phyloP scores from a whole-genome alignment of 2,329 filamentous ascomycete genomes.

The Stemphylium lycopersici region DNA sequence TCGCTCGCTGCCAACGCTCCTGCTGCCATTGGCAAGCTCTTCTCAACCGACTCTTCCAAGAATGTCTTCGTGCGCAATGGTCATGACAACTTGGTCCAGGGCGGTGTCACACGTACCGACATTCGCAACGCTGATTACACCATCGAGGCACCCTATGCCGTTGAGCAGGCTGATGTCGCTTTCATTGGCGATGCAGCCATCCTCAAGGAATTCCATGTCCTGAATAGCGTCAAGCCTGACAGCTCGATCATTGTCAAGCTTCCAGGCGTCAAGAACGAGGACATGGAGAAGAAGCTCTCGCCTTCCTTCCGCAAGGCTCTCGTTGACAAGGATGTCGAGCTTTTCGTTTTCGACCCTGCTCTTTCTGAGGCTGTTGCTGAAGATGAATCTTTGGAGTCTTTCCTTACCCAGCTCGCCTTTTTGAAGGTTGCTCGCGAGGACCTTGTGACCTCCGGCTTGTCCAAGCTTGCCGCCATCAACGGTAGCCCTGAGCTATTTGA shows the following conservation, averaged over 20 bases:
- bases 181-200: constrained; percentile 82
- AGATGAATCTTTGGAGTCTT: constrained; percentile 65
- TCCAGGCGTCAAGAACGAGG: constrained; percentile 81
- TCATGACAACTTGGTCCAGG: constrained; percentile 70
- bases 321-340: constrained; percentile 69
- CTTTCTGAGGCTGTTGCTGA: constrained; percentile 71
- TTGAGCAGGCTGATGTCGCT: constrained; percentile 78
- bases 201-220: constrained; percentile 76
- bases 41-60: constrained; percentile 65
- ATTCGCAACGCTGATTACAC: constrained; percentile 82
- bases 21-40: constrained; percentile 63
- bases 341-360: constrained; percentile 78
- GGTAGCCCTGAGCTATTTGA: constrained; percentile 67
- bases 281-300: constrained; percentile 85
- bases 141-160: constrained; percentile 81
- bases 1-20: constrained; percentile 71
- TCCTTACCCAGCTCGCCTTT: constrained; percentile 82
- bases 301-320: constrained; percentile 72
- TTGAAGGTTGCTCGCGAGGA: constrained; percentile 75
- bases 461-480: constrained; percentile 69
- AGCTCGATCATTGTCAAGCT: constrained; percentile 78
- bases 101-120: constrained; percentile 82
- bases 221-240: constrained; percentile 71
- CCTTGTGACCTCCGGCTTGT: constrained; percentile 64
- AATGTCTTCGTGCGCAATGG: constrained; percentile 66